phyloP scores from a whole-genome alignment of 2,329 filamentous ascomycete species.

The Pyrenochaeta sp. region DNA sequence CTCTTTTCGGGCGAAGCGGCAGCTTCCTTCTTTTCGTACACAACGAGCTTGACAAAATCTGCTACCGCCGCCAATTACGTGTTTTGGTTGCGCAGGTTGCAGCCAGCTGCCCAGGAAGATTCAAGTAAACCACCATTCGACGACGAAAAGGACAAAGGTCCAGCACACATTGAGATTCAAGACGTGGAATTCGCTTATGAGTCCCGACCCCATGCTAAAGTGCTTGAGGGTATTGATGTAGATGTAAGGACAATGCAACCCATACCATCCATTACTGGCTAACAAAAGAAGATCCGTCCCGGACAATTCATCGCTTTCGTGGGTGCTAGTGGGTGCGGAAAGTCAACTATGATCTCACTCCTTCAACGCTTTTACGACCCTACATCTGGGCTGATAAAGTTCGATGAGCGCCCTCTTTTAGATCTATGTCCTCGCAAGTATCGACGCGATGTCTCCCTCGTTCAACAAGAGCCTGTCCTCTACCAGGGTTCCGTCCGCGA shows the following conservation, averaged over 20 bases:
- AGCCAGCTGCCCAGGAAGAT: slow-evolving; percentile 49
- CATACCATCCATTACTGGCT: neutral
- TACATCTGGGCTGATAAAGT: slow-evolving; percentile 75
- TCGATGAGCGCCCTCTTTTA: slow-evolving; percentile 82
- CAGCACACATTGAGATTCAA: slow-evolving; percentile 48
- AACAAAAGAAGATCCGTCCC: slow-evolving; percentile 61
- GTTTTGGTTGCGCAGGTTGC: slow-evolving; percentile 51
- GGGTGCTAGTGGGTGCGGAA: slow-evolving; percentile 90
- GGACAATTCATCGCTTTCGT: slow-evolving; percentile 89
- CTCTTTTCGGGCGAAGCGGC: slow-evolving; percentile 64
- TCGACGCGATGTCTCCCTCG: slow-evolving; percentile 81
- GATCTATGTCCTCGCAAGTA: slow-evolving; percentile 81
- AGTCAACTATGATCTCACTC: slow-evolving; percentile 89
- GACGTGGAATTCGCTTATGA: slow-evolving; percentile 86
- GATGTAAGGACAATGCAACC: slow-evolving; percentile 43
- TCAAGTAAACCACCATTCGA: slow-evolving; percentile 40
- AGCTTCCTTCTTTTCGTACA: slow-evolving; percentile 89
- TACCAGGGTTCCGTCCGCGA: slow-evolving; percentile 93
- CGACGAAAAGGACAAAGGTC: slow-evolving; percentile 40
- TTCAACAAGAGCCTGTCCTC: slow-evolving; percentile 91
- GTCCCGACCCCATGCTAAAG: slow-evolving; percentile 75
- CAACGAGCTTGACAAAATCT: slow-evolving; percentile 95
- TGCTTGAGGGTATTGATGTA: slow-evolving; percentile 83
- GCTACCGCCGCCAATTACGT: slow-evolving; percentile 76
- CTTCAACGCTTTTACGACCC: slow-evolving; percentile 96